Conservation (phyloP, 768 basidiomycete species). For the Lactarius akahatsu region DNA sequence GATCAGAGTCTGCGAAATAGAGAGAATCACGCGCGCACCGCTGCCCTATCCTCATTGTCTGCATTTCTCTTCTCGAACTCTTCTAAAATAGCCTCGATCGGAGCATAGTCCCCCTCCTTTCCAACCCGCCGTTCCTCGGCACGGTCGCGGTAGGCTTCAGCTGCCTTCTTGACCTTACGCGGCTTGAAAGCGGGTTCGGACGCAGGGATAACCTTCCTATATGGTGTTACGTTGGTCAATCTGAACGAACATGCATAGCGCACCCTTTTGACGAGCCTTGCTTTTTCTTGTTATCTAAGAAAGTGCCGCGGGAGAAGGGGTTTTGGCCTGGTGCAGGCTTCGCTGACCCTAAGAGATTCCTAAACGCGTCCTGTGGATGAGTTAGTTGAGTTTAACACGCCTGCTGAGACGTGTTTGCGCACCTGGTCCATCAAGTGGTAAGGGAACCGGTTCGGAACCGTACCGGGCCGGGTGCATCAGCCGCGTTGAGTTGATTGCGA, state of each 20-base stretch:
- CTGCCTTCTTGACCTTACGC: slow-evolving; percentile 61
- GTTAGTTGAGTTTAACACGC: not conserved
- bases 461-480: not conserved
- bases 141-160: slow-evolving; percentile 66
- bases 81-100: slow-evolving; percentile 77
- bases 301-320: slow-evolving; percentile 37
- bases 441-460: not conserved
- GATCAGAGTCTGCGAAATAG: not conserved
- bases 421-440: slow-evolving; percentile 27
- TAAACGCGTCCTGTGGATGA: slow-evolving; percentile 56
- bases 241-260: not conserved
- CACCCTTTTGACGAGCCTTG: slow-evolving; percentile 27
- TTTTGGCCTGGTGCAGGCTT: slow-evolving; percentile 32
- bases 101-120: slow-evolving; percentile 67
- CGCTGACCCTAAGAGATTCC: slow-evolving; percentile 46
- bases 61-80: slow-evolving; percentile 72
- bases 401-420: slow-evolving; percentile 1
- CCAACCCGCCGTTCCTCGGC: slow-evolving; percentile 72
- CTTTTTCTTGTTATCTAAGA: slow-evolving; percentile 33
- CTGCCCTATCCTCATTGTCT: slow-evolving; percentile 56
- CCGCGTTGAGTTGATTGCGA: not conserved
- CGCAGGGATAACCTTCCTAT: slow-evolving; percentile 49
- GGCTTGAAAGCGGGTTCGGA: slow-evolving; percentile 76
- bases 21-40: slow-evolving; percentile 43
- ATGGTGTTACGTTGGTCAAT: not conserved